Evolutionary conservation across 148 eudicot genomes (phyloP), one percentile per base, ranked within the genome.

Genomic region (Hydrangea macrophylla): DNA sequence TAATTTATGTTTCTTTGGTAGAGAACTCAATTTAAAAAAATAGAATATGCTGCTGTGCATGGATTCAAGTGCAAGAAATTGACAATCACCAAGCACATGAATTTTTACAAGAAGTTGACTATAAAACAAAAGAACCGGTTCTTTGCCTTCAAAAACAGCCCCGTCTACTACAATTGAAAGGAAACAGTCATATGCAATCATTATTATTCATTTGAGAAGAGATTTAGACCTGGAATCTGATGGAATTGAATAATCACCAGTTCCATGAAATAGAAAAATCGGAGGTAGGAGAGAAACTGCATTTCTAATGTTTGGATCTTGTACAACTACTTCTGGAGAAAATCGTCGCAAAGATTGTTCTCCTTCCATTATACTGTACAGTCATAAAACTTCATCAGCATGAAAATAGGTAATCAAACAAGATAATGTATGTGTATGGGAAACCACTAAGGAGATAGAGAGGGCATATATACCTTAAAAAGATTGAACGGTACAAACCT

Each of bases 201-300:
- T 8, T 11, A 12, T 45, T 22, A 28, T 48, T 37, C 27, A 37
- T 48, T 36, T 35, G 20, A 35, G 45, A 55, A 51, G n/a, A 68
- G 59, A 45, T 24, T 35, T 74, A 61, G 58, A 93, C 98, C 98
- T 93, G 82, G 85, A 58, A 65, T 88, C 86, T 39, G 90, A 78
- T 44, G 98, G 98, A 66, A 93, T 93, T 35, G 98, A 90, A 81
- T 84, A 93, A 81, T 93, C 98, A 32, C 86, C 95, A 68, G 92
- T 88, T 1, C 98, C 98, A 74, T 93, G 98, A 73, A 93, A 90
- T 68, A 94, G 98, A 62, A 72, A 58, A 22, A 78, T 71, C 13
- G 83, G 92, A 71, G 98, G 98, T 58, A 93, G 77, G 31, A 88
- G 79, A 64, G 88, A 77, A 60, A 83, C 82, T 44, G 96, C 90